Conservation (phyloP, 2,329 filamentous ascomycete genomes). For the Fusarium nisikadoi region DNA sequence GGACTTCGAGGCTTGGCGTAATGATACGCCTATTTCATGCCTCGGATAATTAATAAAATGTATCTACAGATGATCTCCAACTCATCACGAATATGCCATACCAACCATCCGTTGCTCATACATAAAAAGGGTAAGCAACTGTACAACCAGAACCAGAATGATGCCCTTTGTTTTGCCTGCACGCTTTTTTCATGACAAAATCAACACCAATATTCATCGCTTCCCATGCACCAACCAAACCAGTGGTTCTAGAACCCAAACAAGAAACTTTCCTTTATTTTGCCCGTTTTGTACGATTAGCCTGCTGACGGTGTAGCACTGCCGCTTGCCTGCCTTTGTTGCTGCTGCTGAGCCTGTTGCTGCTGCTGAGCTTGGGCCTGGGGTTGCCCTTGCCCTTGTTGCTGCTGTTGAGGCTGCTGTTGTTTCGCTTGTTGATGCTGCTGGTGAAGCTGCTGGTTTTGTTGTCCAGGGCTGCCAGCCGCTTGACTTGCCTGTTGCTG, state of each 20-base stretch:
- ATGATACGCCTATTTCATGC: constrained; percentile 3
- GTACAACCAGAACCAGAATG: constrained; percentile 23
- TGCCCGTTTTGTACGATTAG: constrained; percentile 30
- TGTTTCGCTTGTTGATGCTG: constrained; percentile 40
- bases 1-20: constrained; percentile 19
- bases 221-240: constrained; percentile 18
- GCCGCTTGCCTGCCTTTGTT: constrained; percentile 52
- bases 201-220: constrained; percentile 21
- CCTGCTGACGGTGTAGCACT: constrained; percentile 53
- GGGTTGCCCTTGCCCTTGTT: not conserved
- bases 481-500: constrained; percentile 55
- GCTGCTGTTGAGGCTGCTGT: constrained; percentile 37
- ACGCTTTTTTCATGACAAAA: constrained; percentile 30
- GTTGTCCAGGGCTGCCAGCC: constrained; percentile 44
- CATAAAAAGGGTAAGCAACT: constrained; percentile 24
- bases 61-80: constrained; percentile 34
- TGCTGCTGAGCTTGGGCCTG: constrained; percentile 19
- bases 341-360: constrained; percentile 35
- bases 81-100: constrained; percentile 7
- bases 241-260: constrained; percentile 24
- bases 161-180: constrained; percentile 22
- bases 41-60: constrained; percentile 39
- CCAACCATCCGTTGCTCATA: constrained; percentile 25
- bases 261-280: constrained; percentile 4
- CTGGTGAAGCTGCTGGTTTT: constrained; percentile 43